Evolutionary conservation across 139 green algal genomes (phyloP).

Genomic region (Tetradesmus obliquus): DNA sequence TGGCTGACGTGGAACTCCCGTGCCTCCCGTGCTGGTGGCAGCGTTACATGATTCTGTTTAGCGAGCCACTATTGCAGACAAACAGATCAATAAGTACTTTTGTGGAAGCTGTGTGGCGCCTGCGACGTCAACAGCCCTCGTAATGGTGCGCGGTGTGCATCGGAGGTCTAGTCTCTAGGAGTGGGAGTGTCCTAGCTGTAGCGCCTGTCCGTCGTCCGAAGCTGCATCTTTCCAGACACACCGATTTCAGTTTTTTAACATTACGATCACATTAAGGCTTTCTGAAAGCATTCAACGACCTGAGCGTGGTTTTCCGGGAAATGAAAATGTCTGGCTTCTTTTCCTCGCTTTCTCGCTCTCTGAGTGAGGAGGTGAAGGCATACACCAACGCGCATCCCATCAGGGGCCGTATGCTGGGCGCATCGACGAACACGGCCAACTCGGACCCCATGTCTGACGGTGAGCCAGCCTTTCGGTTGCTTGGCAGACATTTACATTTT

Average conservation of each 20-base stretch:
- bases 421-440: neutral
- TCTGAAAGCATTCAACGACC: neutral
- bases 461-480: neutral
- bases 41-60: too few species aligned
- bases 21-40: too few species aligned
- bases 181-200: neutral
- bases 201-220: neutral
- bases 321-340: constrained; percentile 28
- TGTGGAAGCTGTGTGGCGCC: too few species aligned
- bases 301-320: neutral
- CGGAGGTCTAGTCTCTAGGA: neutral
- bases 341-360: constrained; percentile 5
- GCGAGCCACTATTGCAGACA: too few species aligned
- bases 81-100: too few species aligned
- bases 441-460: neutral
- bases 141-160: neutral
- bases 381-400: neutral
- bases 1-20: too few species aligned
- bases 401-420: neutral
- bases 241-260: neutral
- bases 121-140: neutral
- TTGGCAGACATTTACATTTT: neutral
- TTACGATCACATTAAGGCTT: neutral
- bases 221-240: neutral
- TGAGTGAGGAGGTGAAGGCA: constrained; percentile 27